These are phyloP conservation scores for Salix suchowensis DNA, from an alignment of 345 rosid species.

Conservation along the genomic window DNA sequence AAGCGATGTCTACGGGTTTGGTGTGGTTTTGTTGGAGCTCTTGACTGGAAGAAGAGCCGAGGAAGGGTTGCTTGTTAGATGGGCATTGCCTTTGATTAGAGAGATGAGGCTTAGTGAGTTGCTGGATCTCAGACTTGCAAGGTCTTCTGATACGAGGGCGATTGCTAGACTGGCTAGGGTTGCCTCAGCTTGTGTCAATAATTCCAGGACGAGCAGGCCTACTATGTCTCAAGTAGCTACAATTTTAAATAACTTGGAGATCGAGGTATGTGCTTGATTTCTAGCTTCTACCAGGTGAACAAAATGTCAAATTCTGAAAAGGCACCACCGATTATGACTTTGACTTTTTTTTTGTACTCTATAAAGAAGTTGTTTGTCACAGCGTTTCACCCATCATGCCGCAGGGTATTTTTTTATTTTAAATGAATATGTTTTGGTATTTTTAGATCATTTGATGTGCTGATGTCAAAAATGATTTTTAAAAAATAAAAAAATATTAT, in stretches of 20 bases:
- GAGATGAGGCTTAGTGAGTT: conserved; percentile 49
- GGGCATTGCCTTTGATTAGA: conserved; percentile 82
- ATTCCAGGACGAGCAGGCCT: conserved; percentile 66
- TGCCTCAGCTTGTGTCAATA: conserved; percentile 75
- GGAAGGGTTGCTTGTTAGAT: conserved; percentile 56
- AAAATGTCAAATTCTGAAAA: background rate
- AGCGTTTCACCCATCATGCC: too few relatives aligned
- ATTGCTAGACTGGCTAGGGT: conserved; percentile 68
- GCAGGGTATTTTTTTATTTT: too few relatives aligned
- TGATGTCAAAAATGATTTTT: too few relatives aligned
- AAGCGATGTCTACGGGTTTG: conserved; percentile 75
- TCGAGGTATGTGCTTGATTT: conserved; percentile 17
- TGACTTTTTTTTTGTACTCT: background rate
- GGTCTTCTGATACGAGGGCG: conserved; percentile 44
- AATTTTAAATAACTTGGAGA: conserved; percentile 63
- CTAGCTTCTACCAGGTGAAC: background rate
- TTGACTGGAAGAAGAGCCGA: conserved; percentile 70
- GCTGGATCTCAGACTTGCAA: conserved; percentile 52
- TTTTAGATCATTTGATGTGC: too few relatives aligned
- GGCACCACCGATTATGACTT: background rate
- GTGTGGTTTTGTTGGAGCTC: conserved; percentile 74
- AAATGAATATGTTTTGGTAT: too few relatives aligned
- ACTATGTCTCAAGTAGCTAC: conserved; percentile 51
- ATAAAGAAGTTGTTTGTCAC: background rate
- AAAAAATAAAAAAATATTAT: too few relatives aligned